Evolutionary conservation across 2,329 filamentous ascomycete species (phyloP), one percentile per base, ranked within the genome.

Genomic region (Cryphonectria carpinicola): DNA sequence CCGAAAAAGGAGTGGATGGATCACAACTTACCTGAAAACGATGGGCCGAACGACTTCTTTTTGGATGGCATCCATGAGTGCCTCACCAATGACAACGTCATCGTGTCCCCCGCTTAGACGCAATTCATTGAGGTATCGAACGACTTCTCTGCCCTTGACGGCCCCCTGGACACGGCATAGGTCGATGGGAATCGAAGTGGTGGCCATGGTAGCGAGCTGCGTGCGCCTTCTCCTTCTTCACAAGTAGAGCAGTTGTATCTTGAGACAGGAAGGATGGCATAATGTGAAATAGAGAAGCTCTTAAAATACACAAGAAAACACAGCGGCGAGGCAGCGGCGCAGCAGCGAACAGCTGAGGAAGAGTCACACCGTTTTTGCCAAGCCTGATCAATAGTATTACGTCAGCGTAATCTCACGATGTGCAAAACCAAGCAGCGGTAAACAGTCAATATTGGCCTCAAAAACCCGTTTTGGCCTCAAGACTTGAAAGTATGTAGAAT

Each of bases 51-150:
- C 2, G 65, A 58, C 3, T 54, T 60, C 60, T 4, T 60, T 39
- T 32, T 60, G 49, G 22, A 60, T 4, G n/a, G 60, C 69, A 5
- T 67, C 39, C 4, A 68, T 62, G 17, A 70, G 17, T n/a, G 65
- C 35, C 28, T 68, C 25, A 41, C 49, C 67, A 17, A 70, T 70
- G 7, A 6, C 56, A 8, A n/a, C 25, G n/a, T 68, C 65, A 37
- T 39, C 10, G 60, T 65, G 43, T 56, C 28, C n/a, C 13, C 17
- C 32, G 13, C 17, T 28, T 8, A 39, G 22, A n/a, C 65, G 65
- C 39, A 70, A 10, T 41, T 68, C 60, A 8, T 65, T 61, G 14
- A 68, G 52, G 28, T 70, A 67, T 4, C 41, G 35, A 22, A 70
- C 37, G 25, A 63, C 25, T 17, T 58, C 46, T 3, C 46, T 25